Base-by-base conservation (phyloP, 306 rosid species). In the Cercis canadensis region DNA sequence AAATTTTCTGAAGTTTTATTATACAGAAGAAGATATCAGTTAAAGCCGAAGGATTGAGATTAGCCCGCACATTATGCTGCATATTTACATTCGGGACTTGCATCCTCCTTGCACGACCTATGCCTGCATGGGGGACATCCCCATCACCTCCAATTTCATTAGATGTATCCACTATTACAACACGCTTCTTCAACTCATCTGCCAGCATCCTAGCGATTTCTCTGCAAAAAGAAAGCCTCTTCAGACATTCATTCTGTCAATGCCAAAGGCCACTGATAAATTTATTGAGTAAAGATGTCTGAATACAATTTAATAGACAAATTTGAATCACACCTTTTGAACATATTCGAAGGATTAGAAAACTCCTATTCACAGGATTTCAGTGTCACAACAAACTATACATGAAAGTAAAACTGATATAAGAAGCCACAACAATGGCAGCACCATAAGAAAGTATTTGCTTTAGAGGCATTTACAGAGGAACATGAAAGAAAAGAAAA, bases 61-160 rank as follows among this genome's bases (percentile, higher is more conserved):
- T 59, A 41, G 77, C 44, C 76, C 97, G 53, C 57, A 93, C 98
- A 64, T 82, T 82, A 69, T 95, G 99, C 81, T 95, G 99, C 95
- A 95, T 80, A 68, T 95, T 82, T 3, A 95, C 99, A 33, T 95
- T 91, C 11, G 99, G 96, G 74, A 95, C 99, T 85, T 95, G 99
- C 99, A 95, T 91, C 87, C 99, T 89, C 81, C 99, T 91, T 24
- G 99, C 97, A 55, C 82, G 84, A 65, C 96, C 99, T 75, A 95
- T 95, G 66, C 99, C 99, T 18, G 85, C 84, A 66, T 95, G 99
- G 41, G 99, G 99, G 41, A 95, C 83, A 80, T 95, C 99, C 54
- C 99, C 99, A 67, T 95, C 99, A 70, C 99, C 99, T 62, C 97
- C 97, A 71, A 95, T 95, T 78, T 95, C 97, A 69, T 95, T 95